Conservation (phyloP, 805 yeast genomes). For the Myxozyma mucilagina region DNA sequence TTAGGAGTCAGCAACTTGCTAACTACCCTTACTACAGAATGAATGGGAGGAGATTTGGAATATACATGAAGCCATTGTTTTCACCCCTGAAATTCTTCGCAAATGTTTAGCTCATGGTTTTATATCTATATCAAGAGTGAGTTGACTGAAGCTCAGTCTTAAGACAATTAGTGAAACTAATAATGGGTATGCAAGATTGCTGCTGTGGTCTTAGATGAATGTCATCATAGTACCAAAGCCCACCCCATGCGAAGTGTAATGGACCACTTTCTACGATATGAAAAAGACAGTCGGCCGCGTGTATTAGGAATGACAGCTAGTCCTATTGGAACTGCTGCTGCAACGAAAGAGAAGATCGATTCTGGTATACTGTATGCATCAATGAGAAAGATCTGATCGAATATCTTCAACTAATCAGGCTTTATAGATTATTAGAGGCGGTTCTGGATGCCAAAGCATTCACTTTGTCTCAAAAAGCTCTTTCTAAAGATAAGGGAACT, state of each 20-base stretch:
- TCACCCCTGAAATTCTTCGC: slow-evolving; percentile 5
- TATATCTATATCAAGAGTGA: background rate
- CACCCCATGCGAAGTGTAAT: slow-evolving; percentile 13
- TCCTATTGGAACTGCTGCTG: background rate
- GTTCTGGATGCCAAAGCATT: background rate
- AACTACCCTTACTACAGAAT: background rate
- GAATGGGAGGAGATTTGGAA: background rate
- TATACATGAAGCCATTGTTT: background rate
- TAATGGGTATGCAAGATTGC: background rate
- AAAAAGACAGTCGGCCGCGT: background rate
- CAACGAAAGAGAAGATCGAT: background rate
- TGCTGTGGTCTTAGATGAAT: slow-evolving; percentile 22
- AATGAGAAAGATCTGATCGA: too few species aligned
- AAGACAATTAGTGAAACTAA: background rate
- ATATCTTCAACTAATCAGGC: too few species aligned
- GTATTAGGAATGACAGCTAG: background rate
- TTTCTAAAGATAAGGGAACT: background rate
- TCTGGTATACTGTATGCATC: background rate
- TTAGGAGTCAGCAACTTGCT: background rate
- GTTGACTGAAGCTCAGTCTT: background rate
- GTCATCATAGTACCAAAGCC: slow-evolving; percentile 18
- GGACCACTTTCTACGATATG: background rate
- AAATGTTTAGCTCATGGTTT: background rate
- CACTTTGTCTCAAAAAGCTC: background rate
- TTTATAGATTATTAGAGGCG: background rate